Conservation (phyloP, 352 stramenopile species). For the Globisporangium canariense region DNA sequence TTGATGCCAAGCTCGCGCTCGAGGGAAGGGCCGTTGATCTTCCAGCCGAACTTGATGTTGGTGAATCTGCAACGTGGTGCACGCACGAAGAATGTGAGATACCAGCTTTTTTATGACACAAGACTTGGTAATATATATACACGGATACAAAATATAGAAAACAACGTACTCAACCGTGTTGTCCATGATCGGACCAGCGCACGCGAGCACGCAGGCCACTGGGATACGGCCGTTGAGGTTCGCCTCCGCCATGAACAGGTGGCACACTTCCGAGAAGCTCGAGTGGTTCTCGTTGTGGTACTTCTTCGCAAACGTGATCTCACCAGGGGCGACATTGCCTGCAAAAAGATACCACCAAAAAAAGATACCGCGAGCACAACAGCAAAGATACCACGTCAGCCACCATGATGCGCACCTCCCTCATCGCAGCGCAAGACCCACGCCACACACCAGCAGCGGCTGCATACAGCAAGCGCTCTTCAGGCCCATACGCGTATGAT, state of each 20-base stretch:
- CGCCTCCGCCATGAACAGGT: conserved; percentile 92
- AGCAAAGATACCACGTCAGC: neutral
- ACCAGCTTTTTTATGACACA: too few species aligned
- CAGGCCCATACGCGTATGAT: neutral
- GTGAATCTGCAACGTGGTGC: conserved; percentile 65
- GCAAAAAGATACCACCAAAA: conserved; percentile 9
- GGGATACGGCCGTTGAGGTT: conserved; percentile 65
- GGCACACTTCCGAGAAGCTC: conserved; percentile 87
- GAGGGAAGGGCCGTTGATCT: conserved; percentile 82
- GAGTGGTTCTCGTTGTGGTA: conserved; percentile 82
- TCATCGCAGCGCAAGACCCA: neutral
- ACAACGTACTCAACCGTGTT: conserved; percentile 68
- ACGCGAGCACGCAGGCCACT: conserved; percentile 71
- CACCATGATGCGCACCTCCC: neutral
- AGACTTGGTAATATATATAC: too few species aligned
- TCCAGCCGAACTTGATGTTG: conserved; percentile 91
- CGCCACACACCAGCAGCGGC: conserved; percentile 14
- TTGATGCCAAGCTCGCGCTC: conserved; percentile 82
- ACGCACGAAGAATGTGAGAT: neutral
- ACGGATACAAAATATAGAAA: neutral
- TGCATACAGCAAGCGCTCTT: neutral
- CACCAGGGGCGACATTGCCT: conserved; percentile 70
- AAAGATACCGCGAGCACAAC: neutral
- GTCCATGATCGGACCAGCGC: conserved; percentile 77
- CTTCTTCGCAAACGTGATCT: conserved; percentile 85